A percentile compares a stretch with the other conserved stretches of the same genome.
Conservation (phyloP, 345 rosid species). For the Barbarea vulgaris region DNA sequence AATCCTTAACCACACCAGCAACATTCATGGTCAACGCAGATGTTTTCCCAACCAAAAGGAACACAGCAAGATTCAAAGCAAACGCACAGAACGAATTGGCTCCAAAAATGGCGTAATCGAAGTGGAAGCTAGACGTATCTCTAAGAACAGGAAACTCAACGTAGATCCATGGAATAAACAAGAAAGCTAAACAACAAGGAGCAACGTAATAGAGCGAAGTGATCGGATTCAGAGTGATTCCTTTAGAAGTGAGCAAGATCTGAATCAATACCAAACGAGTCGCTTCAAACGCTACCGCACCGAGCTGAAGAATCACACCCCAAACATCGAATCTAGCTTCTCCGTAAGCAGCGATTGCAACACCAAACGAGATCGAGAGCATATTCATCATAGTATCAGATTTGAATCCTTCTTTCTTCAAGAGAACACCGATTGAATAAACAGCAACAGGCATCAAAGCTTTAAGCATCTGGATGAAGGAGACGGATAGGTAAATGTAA, state of each 20-base stretch:
- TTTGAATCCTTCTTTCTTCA: constrained; percentile 71
- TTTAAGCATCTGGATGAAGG: constrained; percentile 95
- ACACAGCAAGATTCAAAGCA: constrained; percentile 89
- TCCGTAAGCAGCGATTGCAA: constrained; percentile 89
- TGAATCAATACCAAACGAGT: constrained; percentile 92
- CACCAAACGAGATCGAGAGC: constrained; percentile 91
- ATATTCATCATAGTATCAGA: constrained; percentile 76
- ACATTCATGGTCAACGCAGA: constrained; percentile 98
- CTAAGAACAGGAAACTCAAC: constrained; percentile 77
- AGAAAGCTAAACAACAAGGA: constrained; percentile 84
- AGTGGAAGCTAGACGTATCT: constrained; percentile 81
- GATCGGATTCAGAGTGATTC: constrained; percentile 79
- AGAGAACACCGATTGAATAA: constrained; percentile 78
- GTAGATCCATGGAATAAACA: constrained; percentile 85
- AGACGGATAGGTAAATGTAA: constrained; percentile 88
- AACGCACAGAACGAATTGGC: constrained; percentile 90
- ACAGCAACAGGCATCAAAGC: constrained; percentile 98
- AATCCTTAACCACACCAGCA: constrained; percentile 98
- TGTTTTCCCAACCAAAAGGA: constrained; percentile 92
- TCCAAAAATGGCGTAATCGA: constrained; percentile 87
- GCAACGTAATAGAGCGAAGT: constrained; percentile 87
- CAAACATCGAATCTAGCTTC: constrained; percentile 88
- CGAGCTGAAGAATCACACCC: constrained; percentile 86
- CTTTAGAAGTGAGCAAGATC: constrained; percentile 85
- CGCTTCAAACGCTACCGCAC: constrained; percentile 96